These are phyloP conservation scores for Clathrus columnatus DNA, from an alignment of 768 basidiomycete species.

Conservation along the genomic window DNA sequence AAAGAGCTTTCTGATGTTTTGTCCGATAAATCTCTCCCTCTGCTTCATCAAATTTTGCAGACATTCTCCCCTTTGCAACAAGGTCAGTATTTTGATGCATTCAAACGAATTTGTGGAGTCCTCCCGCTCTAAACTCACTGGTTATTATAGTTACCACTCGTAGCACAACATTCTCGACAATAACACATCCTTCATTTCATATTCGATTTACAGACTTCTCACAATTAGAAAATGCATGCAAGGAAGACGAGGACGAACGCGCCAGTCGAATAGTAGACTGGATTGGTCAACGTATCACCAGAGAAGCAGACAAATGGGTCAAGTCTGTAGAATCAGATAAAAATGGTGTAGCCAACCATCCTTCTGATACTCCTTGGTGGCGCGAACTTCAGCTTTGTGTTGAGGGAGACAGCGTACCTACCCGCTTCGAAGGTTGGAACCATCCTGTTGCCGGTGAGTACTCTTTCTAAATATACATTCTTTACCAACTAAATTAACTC, in stretches of 20 bases:
- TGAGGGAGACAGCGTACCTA: conserved; percentile 70
- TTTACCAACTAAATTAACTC: not conserved
- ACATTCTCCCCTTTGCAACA: conserved; percentile 79
- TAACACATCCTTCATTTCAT: conserved; percentile 63
- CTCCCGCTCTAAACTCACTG: not conserved
- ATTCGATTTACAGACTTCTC: conserved; percentile 70
- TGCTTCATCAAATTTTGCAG: conserved; percentile 66
- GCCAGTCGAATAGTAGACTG: conserved; percentile 79
- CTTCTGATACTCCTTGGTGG: conserved; percentile 60
- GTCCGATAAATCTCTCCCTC: conserved; percentile 49
- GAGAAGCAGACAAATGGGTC: conserved; percentile 60
- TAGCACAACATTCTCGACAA: conserved; percentile 60
- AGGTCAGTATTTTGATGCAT: conserved; percentile 36
- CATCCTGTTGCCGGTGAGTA: conserved; percentile 72
- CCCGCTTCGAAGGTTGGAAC: conserved; percentile 73
- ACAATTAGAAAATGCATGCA: conserved; percentile 65
- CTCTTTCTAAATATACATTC: conserved; percentile 11
- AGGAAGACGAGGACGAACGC: conserved; percentile 71
- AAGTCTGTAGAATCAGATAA: conserved; percentile 49
- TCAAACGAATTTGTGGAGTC: not conserved
- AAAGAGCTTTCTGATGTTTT: conserved; percentile 61
- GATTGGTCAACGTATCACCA: conserved; percentile 65
- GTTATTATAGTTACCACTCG: conserved; percentile 58
- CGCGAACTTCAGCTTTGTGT: conserved; percentile 70
- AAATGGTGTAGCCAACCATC: conserved; percentile 19